phyloP scores from a whole-genome alignment of 2,329 filamentous ascomycete genomes.

The Diplodia corticola region DNA sequence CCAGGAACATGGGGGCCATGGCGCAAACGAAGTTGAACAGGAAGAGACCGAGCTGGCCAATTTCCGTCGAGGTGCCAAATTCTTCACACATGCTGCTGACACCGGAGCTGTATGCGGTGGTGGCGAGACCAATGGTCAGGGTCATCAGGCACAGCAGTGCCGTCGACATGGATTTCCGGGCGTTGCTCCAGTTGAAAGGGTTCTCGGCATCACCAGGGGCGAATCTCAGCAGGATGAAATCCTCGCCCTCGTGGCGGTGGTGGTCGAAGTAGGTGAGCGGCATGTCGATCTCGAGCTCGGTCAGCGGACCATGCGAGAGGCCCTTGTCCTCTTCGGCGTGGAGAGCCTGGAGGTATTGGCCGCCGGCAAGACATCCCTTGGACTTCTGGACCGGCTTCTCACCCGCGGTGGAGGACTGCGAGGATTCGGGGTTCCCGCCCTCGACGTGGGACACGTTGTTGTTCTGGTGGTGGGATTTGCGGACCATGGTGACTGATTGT shows the following conservation, averaged over 20 bases:
- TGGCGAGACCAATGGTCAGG: slow-evolving; percentile 56
- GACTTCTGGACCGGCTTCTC: neutral
- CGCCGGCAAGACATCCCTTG: slow-evolving; percentile 43
- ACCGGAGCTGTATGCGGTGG: slow-evolving; percentile 54
- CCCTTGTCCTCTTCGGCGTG: slow-evolving; percentile 28
- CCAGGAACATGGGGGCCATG: slow-evolving; percentile 50
- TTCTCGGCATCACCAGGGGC: slow-evolving; percentile 50
- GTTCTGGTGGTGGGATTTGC: slow-evolving; percentile 9
- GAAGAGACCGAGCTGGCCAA: slow-evolving; percentile 54
- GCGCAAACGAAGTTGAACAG: slow-evolving; percentile 53
- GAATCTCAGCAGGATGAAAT: slow-evolving; percentile 51
- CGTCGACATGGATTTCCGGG: slow-evolving; percentile 50
- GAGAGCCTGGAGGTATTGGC: slow-evolving; percentile 38
- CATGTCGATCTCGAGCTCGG: slow-evolving; percentile 51
- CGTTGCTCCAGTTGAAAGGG: slow-evolving; percentile 53
- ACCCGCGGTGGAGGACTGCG: slow-evolving; percentile 4
- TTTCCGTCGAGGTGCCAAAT: slow-evolving; percentile 43
- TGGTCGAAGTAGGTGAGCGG: slow-evolving; percentile 49
- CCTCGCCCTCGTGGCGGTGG: slow-evolving; percentile 45
- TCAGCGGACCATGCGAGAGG: slow-evolving; percentile 38
- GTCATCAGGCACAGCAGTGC: slow-evolving; percentile 54
- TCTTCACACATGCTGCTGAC: slow-evolving; percentile 50
- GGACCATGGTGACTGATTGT: slow-evolving; percentile 12
- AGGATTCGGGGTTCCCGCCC: slow-evolving; percentile 15
- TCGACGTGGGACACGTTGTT: slow-evolving; percentile 21